phyloP scores from a whole-genome alignment of 2,329 filamentous ascomycete genomes.

The Polychaeton citri region DNA sequence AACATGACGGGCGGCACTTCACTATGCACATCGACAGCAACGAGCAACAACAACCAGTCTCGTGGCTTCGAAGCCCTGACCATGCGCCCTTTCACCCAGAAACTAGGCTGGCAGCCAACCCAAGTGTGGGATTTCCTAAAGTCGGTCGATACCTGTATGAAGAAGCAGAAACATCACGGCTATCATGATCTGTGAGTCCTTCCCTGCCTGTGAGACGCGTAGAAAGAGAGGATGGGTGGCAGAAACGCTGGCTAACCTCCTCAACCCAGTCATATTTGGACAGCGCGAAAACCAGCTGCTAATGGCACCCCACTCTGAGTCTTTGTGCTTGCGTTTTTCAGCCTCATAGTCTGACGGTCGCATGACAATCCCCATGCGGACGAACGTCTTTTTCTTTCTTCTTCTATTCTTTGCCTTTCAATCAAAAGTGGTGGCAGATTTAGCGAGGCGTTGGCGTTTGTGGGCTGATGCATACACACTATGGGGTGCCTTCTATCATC shows the following conservation, averaged over 20 bases:
- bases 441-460: too few species aligned
- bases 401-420: too few species aligned
- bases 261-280: constrained; percentile 31
- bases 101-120: constrained; percentile 44
- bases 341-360: too few species aligned
- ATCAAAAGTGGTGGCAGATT: too few species aligned
- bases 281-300: constrained; percentile 27
- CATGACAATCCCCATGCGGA: too few species aligned
- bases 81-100: constrained; percentile 42
- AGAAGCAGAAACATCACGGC: constrained; percentile 4
- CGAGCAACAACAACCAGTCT: not conserved
- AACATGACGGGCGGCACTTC: constrained; percentile 27
- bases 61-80: constrained; percentile 13
- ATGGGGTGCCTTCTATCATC: too few species aligned
- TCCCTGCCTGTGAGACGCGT: constrained; percentile 11
- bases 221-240: too few species aligned
- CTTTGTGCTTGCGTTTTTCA: too few species aligned
- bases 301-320: not conserved
- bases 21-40: not conserved
- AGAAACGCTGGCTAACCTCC: constrained; percentile 8
- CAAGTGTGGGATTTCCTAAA: constrained; percentile 51
- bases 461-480: too few species aligned
- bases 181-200: constrained; percentile 6
- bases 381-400: too few species aligned
- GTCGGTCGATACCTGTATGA: constrained; percentile 48